Evolutionary conservation across 2,329 filamentous ascomycete species (phyloP).

Genomic region (Aspergillus pseudoterreus): DNA sequence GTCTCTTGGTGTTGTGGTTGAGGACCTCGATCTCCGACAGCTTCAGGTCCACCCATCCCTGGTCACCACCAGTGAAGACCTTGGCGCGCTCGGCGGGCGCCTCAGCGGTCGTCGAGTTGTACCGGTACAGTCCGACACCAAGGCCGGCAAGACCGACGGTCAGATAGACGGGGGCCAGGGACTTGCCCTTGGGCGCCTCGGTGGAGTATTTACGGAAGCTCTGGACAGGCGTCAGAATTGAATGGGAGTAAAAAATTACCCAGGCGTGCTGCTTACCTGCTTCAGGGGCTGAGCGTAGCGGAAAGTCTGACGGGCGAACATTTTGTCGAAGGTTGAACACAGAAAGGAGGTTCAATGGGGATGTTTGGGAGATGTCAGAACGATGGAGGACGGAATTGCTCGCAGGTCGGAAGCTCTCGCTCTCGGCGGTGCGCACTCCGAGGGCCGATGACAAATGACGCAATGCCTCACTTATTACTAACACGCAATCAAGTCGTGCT

Average conservation of each 20-base stretch:
- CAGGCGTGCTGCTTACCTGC: conserved; percentile 50
- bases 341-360: conserved; percentile 13
- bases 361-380: conserved; percentile 1
- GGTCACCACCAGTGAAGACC: conserved; percentile 77
- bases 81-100: conserved; percentile 39
- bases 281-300: conserved; percentile 63
- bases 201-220: conserved; percentile 72
- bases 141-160: conserved; percentile 36
- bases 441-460: conserved; percentile 23
- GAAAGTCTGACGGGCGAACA: conserved; percentile 66
- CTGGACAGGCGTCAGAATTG: conserved; percentile 35
- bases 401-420: conserved; percentile 6
- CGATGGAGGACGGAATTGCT: conserved; percentile 11
- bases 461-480: conserved; percentile 16
- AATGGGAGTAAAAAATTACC: background rate
- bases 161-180: conserved; percentile 57
- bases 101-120: conserved; percentile 31
- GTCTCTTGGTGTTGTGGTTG: conserved; percentile 92
- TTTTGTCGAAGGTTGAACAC: conserved; percentile 38
- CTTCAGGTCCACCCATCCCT: conserved; percentile 81
- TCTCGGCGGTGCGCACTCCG: conserved; percentile 10
- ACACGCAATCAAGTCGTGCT: background rate
- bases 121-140: conserved; percentile 58
- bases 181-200: conserved; percentile 49
- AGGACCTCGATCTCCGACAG: conserved; percentile 73